These are phyloP conservation scores for Lactifluus volemus DNA, from an alignment of 768 basidiomycete species.

Conservation along the genomic window DNA sequence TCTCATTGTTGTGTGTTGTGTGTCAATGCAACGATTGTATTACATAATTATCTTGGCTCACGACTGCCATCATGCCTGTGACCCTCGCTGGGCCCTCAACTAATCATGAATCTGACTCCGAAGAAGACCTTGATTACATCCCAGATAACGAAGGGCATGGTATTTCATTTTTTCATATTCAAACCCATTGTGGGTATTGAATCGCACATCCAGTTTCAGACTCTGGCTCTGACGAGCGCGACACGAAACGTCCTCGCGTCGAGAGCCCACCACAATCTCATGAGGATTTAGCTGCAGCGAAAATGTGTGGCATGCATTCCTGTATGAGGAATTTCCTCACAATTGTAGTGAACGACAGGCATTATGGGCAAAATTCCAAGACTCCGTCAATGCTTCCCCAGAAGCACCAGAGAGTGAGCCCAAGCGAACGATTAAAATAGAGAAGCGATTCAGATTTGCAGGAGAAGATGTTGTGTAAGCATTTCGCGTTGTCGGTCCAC, in stretches of 20 bases:
- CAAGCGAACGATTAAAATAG: slow-evolving; percentile 52
- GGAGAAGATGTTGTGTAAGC: slow-evolving; percentile 69
- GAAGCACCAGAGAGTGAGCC: slow-evolving; percentile 19
- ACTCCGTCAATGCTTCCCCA: slow-evolving; percentile 38
- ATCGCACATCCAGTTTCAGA: slow-evolving; percentile 21
- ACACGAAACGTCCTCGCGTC: slow-evolving; percentile 29
- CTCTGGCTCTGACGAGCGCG: slow-evolving; percentile 34
- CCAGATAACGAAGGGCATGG: slow-evolving; percentile 39
- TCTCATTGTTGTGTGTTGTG: neutral
- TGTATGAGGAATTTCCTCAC: slow-evolving; percentile 1
- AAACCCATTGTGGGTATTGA: neutral
- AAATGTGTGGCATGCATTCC: slow-evolving; percentile 18
- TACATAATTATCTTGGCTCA: slow-evolving; percentile 6
- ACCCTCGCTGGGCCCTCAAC: neutral
- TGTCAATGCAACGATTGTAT: slow-evolving; percentile 2
- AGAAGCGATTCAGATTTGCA: slow-evolving; percentile 64
- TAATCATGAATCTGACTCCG: slow-evolving; percentile 45
- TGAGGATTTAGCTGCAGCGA: slow-evolving; percentile 39
- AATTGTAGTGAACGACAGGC: slow-evolving; percentile 45
- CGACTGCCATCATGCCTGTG: slow-evolving; percentile 6
- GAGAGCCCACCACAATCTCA: slow-evolving; percentile 21
- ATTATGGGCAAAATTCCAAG: slow-evolving; percentile 63
- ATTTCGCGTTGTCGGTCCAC: neutral
- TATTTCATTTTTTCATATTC: neutral
- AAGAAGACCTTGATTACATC: slow-evolving; percentile 64